A percentile compares a stretch with the other conserved stretches of the same genome.
Conservation (phyloP, 371 early-diverging fungal species). For the Zychaea mexicana region DNA sequence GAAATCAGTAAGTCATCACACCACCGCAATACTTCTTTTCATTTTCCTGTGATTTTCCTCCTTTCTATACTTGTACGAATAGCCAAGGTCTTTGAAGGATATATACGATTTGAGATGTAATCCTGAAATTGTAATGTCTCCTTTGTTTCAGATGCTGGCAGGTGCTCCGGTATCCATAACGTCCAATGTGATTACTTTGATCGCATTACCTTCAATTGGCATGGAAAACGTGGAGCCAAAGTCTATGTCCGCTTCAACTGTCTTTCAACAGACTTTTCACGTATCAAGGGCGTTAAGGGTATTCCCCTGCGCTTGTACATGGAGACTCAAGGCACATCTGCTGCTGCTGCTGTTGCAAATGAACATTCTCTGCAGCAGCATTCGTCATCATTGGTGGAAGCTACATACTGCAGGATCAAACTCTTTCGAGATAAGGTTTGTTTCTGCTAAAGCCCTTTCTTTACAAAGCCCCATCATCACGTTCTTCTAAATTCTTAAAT, state of each 20-base stretch:
- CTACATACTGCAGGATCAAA: constrained; percentile 62
- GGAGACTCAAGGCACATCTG: constrained; percentile 35
- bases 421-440: constrained; percentile 71
- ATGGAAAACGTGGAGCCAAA: constrained; percentile 65
- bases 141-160: background rate
- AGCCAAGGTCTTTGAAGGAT: too few species aligned
- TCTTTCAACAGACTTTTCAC: constrained; percentile 75
- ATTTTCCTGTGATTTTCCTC: constrained; percentile 6
- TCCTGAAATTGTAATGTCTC: too few species aligned
- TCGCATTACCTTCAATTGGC: constrained; percentile 66
- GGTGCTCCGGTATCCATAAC: constrained; percentile 46
- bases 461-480: too few species aligned
- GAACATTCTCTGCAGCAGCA: background rate
- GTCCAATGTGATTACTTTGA: constrained; percentile 64
- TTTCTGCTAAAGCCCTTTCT: too few species aligned
- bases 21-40: too few species aligned
- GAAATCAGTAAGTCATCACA: constrained; percentile 38
- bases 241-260: constrained; percentile 69
- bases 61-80: background rate
- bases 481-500: background rate
- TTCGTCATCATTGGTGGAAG: constrained; percentile 32
- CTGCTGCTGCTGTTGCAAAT: too few species aligned
- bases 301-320: constrained; percentile 70
- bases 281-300: constrained; percentile 80
- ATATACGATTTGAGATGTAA: too few species aligned